Percentiles rank a stretch among this genome's conserved stretches.
Conservation (phyloP, 2,329 filamentous ascomycete species). For the Chaetomium strumarium region DNA sequence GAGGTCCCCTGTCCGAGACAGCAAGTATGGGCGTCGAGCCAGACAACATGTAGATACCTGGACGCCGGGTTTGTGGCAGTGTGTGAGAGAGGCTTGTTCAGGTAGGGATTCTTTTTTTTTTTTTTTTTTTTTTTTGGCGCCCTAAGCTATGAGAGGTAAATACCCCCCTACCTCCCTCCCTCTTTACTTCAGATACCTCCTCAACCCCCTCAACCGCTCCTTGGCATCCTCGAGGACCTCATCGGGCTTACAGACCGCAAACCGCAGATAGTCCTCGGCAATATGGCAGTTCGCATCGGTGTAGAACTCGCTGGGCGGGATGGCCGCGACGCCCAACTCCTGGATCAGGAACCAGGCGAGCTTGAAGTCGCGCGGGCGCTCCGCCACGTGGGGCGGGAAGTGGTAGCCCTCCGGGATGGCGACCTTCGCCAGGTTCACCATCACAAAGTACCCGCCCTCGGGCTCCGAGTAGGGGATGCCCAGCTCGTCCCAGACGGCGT, state of each 20-base stretch:
- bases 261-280: conserved; percentile 88
- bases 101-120: no score
- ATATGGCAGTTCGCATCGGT: conserved; percentile 76
- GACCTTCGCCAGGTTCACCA: conserved; percentile 88
- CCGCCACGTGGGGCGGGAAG: conserved; percentile 84
- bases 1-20: no score
- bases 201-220: conserved; percentile 65
- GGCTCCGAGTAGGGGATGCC: conserved; percentile 80
- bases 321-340: conserved; percentile 90
- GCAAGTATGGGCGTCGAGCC: no score
- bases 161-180: neutral
- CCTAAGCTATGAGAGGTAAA: no score
- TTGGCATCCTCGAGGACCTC: conserved; percentile 75
- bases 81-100: no score
- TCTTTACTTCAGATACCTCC: conserved; percentile 60
- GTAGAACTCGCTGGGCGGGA: conserved; percentile 96
- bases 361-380: conserved; percentile 86
- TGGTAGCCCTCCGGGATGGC: conserved; percentile 76
- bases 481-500: conserved; percentile 70
- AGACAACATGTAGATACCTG: no score
- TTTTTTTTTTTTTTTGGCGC: no score
- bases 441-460: conserved; percentile 94
- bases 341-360: conserved; percentile 95
- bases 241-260: conserved; percentile 95
- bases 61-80: no score